Evolutionary conservation across 371 early-diverging fungal genomes (phyloP), one percentile per base, ranked within the genome.

Genomic region (Mortierella sp.): DNA sequence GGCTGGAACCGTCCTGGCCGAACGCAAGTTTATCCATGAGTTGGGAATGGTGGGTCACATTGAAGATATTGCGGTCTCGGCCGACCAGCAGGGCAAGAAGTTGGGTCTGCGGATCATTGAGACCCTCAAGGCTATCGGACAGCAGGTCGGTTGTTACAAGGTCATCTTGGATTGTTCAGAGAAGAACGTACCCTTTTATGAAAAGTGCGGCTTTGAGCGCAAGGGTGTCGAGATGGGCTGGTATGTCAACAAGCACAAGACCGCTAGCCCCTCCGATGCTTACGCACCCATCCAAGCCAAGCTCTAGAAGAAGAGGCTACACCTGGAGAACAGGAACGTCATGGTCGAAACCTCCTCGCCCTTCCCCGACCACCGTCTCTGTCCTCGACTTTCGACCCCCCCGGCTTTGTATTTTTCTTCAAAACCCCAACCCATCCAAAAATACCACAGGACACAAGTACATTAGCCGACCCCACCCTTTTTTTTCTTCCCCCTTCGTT

Each of bases 1-100:
- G 1, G 95, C 96, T 27, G 99, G 99, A 60, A 98, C 99, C 16
- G 90, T 99, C 54, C 83, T 99, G 38, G 93, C 98, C 29, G 99
- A 99, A 88, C 95, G 96, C 78, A 99, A 99, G 91, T 98, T 99
- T 83, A 95, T 99, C 41, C 97, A 96, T 76, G 89, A 91, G 76
- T 94, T 95, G 77, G 99, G 98, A 1, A 82, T 95, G 35, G 97
- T 94, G 68, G 98, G 95, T 0, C 96, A 96, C 73, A 96, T 96
- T 75, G 95, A 96, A 89, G 99, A 99, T 83, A 98, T 99, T 85
- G 99, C 98, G 41, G 98, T 98, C 27, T 93, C 95, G 71, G 91
- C 92, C 71, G 95, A 96, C 49, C 96, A 97, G 87, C 98, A 98
- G 83, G 99, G 99, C 68, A 93, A 96, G 89, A 97, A 98, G 79